Percentiles rank a stretch among this genome's conserved stretches.
phyloP scores from a whole-genome alignment of 306 rosid genomes.

The Prunus mongolica region DNA sequence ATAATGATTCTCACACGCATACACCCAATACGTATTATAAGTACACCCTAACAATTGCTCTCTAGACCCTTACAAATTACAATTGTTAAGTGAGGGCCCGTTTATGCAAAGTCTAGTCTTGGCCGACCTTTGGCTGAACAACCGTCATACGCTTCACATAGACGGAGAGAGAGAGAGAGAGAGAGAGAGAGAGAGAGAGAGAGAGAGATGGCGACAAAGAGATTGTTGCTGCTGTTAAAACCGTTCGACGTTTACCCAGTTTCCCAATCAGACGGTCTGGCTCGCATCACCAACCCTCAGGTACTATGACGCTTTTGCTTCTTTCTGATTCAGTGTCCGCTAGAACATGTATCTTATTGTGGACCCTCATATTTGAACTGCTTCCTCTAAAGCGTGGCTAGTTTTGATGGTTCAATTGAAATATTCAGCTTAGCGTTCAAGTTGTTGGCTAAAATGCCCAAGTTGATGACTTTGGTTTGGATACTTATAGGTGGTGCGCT shows the following conservation, averaged over 20 bases:
- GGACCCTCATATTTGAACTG: background rate
- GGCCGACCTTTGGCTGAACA: background rate
- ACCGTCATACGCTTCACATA: background rate
- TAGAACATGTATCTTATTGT: background rate
- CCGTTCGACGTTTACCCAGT: conserved; percentile 51
- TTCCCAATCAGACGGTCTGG: conserved; percentile 27
- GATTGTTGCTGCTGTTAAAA: conserved; percentile 55
- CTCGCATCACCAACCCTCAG: conserved; percentile 50
- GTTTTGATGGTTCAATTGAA: background rate
- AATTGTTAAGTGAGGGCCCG: background rate
- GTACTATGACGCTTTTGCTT: conserved; percentile 19
- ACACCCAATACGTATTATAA: too few species aligned
- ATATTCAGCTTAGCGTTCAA: conserved; percentile 23
- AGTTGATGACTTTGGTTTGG: conserved; percentile 12
- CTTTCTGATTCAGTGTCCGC: conserved; percentile 1
- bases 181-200: conserved; percentile 1
- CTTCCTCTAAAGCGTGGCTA: background rate
- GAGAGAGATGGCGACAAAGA: conserved; percentile 48
- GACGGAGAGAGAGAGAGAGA: background rate
- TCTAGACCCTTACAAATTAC: background rate
- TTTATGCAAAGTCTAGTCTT: background rate
- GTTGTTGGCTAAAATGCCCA: conserved; percentile 45
- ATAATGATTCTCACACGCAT: too few species aligned
- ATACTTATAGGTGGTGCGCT: background rate
- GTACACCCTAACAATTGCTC: background rate